Percentiles rank a stretch among this genome's conserved stretches.
These are phyloP conservation scores for Casuarina cunninghamiana DNA, from an alignment of 306 rosid species.

Conservation along the genomic window DNA sequence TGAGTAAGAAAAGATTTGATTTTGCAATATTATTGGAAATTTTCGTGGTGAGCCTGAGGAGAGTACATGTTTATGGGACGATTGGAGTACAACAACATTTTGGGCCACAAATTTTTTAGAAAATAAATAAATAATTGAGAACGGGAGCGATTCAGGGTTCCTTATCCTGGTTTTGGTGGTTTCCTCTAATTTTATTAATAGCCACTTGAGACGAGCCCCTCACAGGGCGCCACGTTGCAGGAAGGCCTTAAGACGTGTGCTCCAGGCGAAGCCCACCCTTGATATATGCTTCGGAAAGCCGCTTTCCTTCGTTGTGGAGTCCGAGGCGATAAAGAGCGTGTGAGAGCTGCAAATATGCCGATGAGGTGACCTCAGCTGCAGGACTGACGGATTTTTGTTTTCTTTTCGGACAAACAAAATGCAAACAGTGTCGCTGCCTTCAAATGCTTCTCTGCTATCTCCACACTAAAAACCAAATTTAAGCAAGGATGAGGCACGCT, in stretches of 20 bases:
- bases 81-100: not conserved
- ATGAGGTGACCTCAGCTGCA: conserved; percentile 22
- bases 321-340: not conserved
- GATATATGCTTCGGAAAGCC: not conserved
- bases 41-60: too few relatives aligned
- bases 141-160: conserved; percentile 29
- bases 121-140: conserved; percentile 34
- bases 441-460: too few relatives aligned
- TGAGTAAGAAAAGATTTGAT: too few relatives aligned
- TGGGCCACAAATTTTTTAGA: not conserved
- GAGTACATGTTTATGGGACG: not conserved
- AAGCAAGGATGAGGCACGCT: too few relatives aligned
- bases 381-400: not conserved
- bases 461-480: too few relatives aligned
- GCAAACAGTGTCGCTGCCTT: too few relatives aligned
- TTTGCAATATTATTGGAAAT: too few relatives aligned
- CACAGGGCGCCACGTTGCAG: conserved; percentile 21
- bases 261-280: not conserved
- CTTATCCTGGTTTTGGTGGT: conserved; percentile 51
- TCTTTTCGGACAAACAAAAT: too few relatives aligned
- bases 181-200: conserved; percentile 4
- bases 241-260: conserved; percentile 29
- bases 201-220: conserved; percentile 30
- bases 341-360: conserved; percentile 16
- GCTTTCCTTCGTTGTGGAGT: conserved; percentile 1